Evolutionary conservation across 2,329 filamentous ascomycete genomes (phyloP).

Genomic region (Fusarium sublunatum): DNA sequence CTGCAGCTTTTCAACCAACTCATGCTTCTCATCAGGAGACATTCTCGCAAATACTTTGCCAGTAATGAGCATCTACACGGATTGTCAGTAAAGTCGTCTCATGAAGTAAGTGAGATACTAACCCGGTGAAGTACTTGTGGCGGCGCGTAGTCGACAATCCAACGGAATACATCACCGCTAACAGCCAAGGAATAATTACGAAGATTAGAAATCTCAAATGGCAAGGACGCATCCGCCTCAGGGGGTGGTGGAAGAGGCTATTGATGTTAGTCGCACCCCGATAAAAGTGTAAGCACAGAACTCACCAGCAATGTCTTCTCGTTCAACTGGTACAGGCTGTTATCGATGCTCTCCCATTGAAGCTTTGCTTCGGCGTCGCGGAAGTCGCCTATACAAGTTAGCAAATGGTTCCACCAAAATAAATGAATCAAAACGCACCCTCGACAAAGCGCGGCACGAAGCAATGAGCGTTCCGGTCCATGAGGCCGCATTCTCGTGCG

Average conservation of each 20-base stretch:
- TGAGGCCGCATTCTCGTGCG: slow-evolving; percentile 86
- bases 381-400: slow-evolving; percentile 66
- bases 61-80: slow-evolving; percentile 80
- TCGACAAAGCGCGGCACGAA: slow-evolving; percentile 91
- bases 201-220: slow-evolving; percentile 84
- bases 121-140: slow-evolving; percentile 80
- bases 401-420: neutral
- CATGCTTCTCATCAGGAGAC: slow-evolving; percentile 99
- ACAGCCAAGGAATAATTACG: slow-evolving; percentile 90
- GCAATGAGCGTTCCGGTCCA: slow-evolving; percentile 84
- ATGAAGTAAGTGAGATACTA: slow-evolving; percentile 40
- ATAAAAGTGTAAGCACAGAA: neutral
- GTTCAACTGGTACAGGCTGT: slow-evolving; percentile 81
- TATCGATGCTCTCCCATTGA: slow-evolving; percentile 95
- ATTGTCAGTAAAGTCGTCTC: slow-evolving; percentile 2
- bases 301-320: slow-evolving; percentile 76
- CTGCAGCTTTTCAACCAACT: slow-evolving; percentile 96
- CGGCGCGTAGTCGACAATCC: slow-evolving; percentile 91
- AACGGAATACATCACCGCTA: slow-evolving; percentile 93
- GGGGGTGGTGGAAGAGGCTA: slow-evolving; percentile 77
- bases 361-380: slow-evolving; percentile 79
- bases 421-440: slow-evolving; percentile 57
- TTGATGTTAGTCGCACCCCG: slow-evolving; percentile 12
- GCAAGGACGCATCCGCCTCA: slow-evolving; percentile 82
- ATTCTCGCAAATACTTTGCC: slow-evolving; percentile 97